phyloP scores from a whole-genome alignment of 2,329 filamentous ascomycete genomes.

The Didymella sp. region DNA sequence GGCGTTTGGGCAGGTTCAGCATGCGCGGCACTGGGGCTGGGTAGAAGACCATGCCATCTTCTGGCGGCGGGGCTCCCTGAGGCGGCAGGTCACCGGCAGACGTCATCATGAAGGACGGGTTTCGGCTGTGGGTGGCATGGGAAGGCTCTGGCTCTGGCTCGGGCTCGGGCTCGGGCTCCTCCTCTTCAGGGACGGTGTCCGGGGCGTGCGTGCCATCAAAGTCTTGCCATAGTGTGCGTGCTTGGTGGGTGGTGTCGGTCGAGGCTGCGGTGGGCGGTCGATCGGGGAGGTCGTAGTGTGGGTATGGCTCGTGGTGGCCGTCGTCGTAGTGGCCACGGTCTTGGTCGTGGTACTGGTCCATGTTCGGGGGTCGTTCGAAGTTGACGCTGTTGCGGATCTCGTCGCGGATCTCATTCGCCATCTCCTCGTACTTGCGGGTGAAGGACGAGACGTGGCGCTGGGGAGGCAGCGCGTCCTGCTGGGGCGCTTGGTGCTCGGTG shows the following conservation, averaged over 20 bases:
- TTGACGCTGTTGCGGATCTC: constrained; percentile 34
- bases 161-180: constrained; percentile 34
- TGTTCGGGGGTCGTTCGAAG: constrained; percentile 13
- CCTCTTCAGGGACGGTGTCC: constrained; percentile 52
- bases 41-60: constrained; percentile 89
- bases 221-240: constrained; percentile 73
- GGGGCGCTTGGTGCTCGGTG: constrained; percentile 14
- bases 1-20: constrained; percentile 87
- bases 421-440: constrained; percentile 47
- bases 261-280: constrained; percentile 63
- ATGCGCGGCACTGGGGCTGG: constrained; percentile 92
- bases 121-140: constrained; percentile 32
- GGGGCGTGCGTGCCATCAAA: constrained; percentile 83
- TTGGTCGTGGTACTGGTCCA: constrained; percentile 1
- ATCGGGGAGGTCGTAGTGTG: constrained; percentile 45
- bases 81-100: constrained; percentile 28
- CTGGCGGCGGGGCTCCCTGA: constrained; percentile 60
- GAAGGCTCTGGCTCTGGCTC: constrained; percentile 29
- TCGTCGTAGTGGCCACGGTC: constrained; percentile 5
- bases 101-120: constrained; percentile 57
- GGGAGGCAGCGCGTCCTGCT: constrained; percentile 17
- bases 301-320: constrained; percentile 6
- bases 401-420: constrained; percentile 45
- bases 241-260: constrained; percentile 69
- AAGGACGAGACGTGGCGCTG: constrained; percentile 47